Conservation (phyloP, 305 asterid genomes). For the Vinca major region DNA sequence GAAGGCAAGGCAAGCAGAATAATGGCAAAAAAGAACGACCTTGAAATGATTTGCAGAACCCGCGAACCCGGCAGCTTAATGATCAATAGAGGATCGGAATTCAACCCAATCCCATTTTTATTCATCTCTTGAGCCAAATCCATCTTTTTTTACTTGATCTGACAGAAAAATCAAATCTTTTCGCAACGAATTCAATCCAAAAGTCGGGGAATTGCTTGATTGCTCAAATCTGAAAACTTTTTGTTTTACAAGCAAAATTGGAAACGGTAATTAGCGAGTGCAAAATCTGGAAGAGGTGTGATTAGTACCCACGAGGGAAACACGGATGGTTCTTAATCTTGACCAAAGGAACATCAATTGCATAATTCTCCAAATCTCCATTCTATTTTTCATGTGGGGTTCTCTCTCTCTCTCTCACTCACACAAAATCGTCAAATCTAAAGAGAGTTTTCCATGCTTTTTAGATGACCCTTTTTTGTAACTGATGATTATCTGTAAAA, state of each 20-base stretch:
- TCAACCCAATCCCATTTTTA: conserved; percentile 20
- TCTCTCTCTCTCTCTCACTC: conserved; percentile 2
- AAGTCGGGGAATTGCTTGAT: neutral
- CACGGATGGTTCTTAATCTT: conserved; percentile 31
- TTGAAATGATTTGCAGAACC: conserved; percentile 40
- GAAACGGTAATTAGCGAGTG: conserved; percentile 38
- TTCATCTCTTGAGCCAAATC: conserved; percentile 21
- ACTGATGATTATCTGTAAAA: neutral
- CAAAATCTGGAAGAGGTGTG: conserved; percentile 86
- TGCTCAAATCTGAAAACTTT: too few relatives aligned
- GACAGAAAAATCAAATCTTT: neutral
- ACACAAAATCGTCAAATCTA: neutral
- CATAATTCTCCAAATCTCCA: conserved; percentile 58
- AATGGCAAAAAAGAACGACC: conserved; percentile 48
- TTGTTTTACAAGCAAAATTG: too few relatives aligned
- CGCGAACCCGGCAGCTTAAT: conserved; percentile 47
- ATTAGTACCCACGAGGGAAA: conserved; percentile 75
- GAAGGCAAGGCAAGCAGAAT: conserved; percentile 30
- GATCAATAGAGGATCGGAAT: conserved; percentile 30
- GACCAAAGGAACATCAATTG: conserved; percentile 47
- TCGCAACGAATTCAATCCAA: conserved; percentile 11
- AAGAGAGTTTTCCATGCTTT: conserved; percentile 17
- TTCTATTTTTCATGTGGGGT: conserved; percentile 13
- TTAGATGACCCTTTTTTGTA: neutral
- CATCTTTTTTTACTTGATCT: conserved; percentile 21